Conservation (phyloP, 2,329 filamentous ascomycete genomes). For the Uncinocarpus reesii region DNA sequence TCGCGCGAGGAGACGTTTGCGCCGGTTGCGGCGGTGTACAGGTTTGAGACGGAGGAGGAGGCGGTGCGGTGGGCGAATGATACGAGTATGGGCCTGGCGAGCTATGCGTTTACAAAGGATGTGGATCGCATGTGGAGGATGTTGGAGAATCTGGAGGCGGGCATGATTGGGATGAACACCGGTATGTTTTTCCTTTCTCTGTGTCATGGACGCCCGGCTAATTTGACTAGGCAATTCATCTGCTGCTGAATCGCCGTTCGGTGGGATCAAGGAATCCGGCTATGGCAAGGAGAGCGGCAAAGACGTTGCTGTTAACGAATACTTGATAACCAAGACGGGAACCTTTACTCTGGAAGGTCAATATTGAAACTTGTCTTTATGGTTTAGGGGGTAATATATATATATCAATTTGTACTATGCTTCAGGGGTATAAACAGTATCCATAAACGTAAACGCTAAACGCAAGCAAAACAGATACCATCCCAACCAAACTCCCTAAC, state of each 20-base stretch:
- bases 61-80: conserved; percentile 51
- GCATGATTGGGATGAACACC: conserved; percentile 59
- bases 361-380: too few relatives aligned
- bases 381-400: too few relatives aligned
- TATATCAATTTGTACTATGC: too few relatives aligned
- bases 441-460: too few relatives aligned
- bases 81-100: conserved; percentile 55
- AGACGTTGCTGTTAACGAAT: conserved; percentile 54
- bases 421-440: too few relatives aligned
- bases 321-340: conserved; percentile 55
- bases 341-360: conserved; percentile 52
- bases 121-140: conserved; percentile 56
- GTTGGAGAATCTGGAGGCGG: conserved; percentile 57
- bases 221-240: conserved; percentile 46
- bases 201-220: not conserved
- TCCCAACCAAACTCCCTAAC: too few relatives aligned
- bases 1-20: conserved; percentile 55
- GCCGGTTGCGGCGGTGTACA: conserved; percentile 53
- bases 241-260: conserved; percentile 56
- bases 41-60: conserved; percentile 57
- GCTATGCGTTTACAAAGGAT: conserved; percentile 59
- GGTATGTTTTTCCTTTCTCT: conserved; percentile 28
- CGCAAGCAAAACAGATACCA: too few relatives aligned
- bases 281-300: conserved; percentile 60
- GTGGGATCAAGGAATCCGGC: conserved; percentile 57